These are phyloP conservation scores for Blastobotrys chiropterorum DNA, from an alignment of 805 yeast genomes.

Conservation along the genomic window DNA sequence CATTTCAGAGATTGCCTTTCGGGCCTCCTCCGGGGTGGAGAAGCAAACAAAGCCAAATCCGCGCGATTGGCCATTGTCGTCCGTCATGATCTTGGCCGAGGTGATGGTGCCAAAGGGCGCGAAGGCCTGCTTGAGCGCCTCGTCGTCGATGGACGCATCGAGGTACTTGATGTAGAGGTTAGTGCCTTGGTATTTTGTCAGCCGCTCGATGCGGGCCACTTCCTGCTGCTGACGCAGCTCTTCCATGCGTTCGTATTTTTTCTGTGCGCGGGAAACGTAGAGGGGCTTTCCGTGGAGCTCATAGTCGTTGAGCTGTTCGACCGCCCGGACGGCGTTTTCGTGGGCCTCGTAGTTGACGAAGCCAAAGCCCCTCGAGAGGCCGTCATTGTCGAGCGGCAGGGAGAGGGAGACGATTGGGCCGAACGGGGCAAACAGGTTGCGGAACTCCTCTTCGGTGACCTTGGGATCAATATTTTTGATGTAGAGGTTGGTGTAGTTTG, in stretches of 20 bases:
- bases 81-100: conserved; percentile 51
- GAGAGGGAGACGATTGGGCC: conserved; percentile 47
- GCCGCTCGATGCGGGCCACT: conserved; percentile 8
- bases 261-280: conserved; percentile 42
- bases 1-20: conserved; percentile 60
- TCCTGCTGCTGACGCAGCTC: conserved; percentile 17
- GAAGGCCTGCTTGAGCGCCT: conserved; percentile 42
- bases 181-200: conserved; percentile 53
- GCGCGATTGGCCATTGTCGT: conserved; percentile 46
- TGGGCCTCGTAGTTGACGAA: conserved; percentile 41
- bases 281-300: conserved; percentile 35
- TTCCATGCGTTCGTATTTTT: conserved; percentile 31
- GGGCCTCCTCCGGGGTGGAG: conserved; percentile 58
- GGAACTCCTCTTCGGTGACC: conserved; percentile 35
- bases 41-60: conserved; percentile 83
- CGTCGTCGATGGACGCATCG: conserved; percentile 50
- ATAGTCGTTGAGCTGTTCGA: conserved; percentile 43
- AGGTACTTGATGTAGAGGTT: conserved; percentile 67
- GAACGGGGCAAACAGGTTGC: conserved; percentile 39
- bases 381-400: conserved; percentile 41
- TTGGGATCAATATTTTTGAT: conserved; percentile 44
- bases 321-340: conserved; percentile 40
- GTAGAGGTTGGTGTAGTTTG: conserved; percentile 49
- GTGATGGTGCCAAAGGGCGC: conserved; percentile 44
- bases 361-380: conserved; percentile 49